Evolutionary conservation across 2,329 filamentous ascomycete species (phyloP), one percentile per base, ranked within the genome.

Genomic region (Epichloe glyceriae): DNA sequence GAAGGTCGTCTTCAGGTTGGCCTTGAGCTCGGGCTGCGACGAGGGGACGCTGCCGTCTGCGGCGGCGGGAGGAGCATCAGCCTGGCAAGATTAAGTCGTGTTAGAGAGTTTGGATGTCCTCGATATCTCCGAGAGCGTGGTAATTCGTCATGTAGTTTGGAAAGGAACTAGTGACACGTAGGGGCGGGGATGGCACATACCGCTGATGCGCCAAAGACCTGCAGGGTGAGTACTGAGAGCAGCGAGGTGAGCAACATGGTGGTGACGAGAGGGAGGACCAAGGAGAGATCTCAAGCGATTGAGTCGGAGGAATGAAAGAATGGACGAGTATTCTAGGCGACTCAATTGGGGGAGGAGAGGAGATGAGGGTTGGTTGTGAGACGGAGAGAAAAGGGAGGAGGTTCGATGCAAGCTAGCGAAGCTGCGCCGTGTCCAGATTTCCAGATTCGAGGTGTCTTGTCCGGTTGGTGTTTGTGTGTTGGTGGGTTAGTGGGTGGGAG

Each of bases 1-100:
- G 73, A 82, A 79, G 66, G 73, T 74, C 53, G 83, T 77, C 57
- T 76, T 75, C 60, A 84, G 70, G 50, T 82, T 78, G 66, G 86
- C 82, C 20, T 56, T 52, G 50, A 57, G 50, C 30, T 54, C 30
- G 26, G 52, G 38, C 44, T 14, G 43, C 45, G 44, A n/a, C 15
- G 50, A 5, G 20, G 49, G 40, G 26, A 22, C 11, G 38, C 44
- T 11, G 47, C 20, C 42, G 33, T 51, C 52, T 34, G 50, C 40
- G 45, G 39, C 49, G 17, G 49, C 38, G 15, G 56, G n/a, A 20
- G 44, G 44, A 40, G 52, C 48, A 40, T 54, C 52, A 38, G 53
- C 54, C 50, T 54, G 46, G n/a, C 6, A 14, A n/a, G 34, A 19
- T 15, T 3, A 10, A 15, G 30, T 10, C 5, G 38, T 14, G 46